Evolutionary conservation across 768 basidiomycete genomes (phyloP).

Genomic region (Psilocybe azurescens): DNA sequence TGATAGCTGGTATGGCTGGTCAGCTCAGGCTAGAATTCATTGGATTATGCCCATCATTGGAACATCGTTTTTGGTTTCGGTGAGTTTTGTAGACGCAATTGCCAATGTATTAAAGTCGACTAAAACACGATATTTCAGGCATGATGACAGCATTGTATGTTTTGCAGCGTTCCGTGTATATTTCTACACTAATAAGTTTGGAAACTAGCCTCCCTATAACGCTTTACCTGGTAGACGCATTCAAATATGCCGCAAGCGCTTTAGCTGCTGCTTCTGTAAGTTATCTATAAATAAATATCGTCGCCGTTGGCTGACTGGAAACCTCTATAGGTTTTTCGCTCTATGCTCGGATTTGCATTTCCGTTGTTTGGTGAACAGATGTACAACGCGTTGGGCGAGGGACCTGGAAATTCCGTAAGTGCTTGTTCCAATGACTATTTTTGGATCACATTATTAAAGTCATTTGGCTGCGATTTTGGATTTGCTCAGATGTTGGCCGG

Average conservation of each 20-base stretch:
- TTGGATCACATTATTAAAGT: too few relatives aligned
- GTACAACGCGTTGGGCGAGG: constrained; percentile 63
- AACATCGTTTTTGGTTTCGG: constrained; percentile 63
- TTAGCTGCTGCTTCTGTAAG: constrained; percentile 66
- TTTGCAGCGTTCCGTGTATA: constrained; percentile 23
- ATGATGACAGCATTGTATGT: constrained; percentile 66
- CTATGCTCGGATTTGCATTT: constrained; percentile 52
- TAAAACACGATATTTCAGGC: neutral
- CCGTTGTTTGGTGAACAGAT: constrained; percentile 62
- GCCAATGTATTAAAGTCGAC: neutral
- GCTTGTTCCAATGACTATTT: neutral
- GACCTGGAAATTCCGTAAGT: constrained; percentile 71
- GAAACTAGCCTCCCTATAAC: constrained; percentile 64
- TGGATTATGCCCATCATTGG: constrained; percentile 85
- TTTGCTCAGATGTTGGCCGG: constrained; percentile 54
- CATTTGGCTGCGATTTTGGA: neutral
- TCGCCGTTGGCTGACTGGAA: neutral
- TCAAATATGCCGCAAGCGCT: constrained; percentile 73
- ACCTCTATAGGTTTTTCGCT: constrained; percentile 48
- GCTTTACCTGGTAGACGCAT: constrained; percentile 75
- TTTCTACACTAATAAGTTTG: constrained; percentile 2
- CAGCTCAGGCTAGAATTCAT: constrained; percentile 64
- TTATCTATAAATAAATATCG: neutral
- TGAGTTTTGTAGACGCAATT: neutral
- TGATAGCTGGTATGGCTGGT: constrained; percentile 79